Conservation (phyloP, 371 early-diverging fungal genomes). For the Quaeritorhiza haematococci region DNA sequence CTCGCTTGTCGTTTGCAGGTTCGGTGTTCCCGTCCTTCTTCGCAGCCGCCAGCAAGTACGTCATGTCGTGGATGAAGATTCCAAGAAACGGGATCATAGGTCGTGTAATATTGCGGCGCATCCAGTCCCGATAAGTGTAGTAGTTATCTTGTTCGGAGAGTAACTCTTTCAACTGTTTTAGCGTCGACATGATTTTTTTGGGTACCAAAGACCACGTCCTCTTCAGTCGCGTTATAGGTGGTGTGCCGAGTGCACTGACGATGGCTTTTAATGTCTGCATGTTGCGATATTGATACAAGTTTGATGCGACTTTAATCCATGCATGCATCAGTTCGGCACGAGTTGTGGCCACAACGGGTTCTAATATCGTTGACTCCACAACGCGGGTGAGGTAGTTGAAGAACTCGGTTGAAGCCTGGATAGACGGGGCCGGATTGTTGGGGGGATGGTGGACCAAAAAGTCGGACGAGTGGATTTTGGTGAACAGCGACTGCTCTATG, state of each 20-base stretch:
- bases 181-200: constrained; percentile 54
- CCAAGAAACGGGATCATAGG: constrained; percentile 77
- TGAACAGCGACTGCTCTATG: constrained; percentile 66
- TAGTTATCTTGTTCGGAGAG: constrained; percentile 73
- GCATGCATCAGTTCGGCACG: constrained; percentile 62
- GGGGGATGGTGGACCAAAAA: constrained; percentile 60
- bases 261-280: constrained; percentile 74
- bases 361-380: constrained; percentile 67
- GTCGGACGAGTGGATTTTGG: constrained; percentile 60
- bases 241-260: constrained; percentile 64
- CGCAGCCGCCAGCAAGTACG: constrained; percentile 64
- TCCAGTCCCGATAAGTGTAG: constrained; percentile 62
- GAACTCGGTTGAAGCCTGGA: constrained; percentile 72
- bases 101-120: constrained; percentile 43
- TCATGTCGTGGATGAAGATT: constrained; percentile 72
- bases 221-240: constrained; percentile 69
- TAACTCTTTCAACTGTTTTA: constrained; percentile 56
- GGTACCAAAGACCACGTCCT: constrained; percentile 72
- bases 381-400: constrained; percentile 76
- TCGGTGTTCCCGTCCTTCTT: constrained; percentile 46
- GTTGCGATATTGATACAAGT: constrained; percentile 61
- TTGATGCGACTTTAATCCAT: constrained; percentile 73
- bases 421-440: constrained; percentile 58
- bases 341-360: constrained; percentile 53
- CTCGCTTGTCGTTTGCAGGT: constrained; percentile 24